Evolutionary conservation across 179 eudicot species (phyloP).

Genomic region (Amaranthus tricolor): DNA sequence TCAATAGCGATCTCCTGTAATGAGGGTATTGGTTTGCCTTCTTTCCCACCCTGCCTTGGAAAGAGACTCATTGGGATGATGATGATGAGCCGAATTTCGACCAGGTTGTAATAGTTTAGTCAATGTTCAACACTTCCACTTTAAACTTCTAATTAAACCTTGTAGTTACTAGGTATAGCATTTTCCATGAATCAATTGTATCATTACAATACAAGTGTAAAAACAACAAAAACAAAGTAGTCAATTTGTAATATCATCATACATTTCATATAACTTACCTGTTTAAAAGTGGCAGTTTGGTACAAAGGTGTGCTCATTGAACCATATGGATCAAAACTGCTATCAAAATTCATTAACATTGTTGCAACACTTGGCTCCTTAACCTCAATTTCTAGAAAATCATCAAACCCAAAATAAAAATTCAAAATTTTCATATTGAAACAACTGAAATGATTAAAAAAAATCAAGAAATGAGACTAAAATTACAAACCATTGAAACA

Average conservation of each 20-base stretch:
- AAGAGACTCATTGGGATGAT: too few species aligned
- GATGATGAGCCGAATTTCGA: too few species aligned
- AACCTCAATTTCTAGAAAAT: slow-evolving; percentile 35
- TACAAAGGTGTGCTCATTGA: slow-evolving; percentile 89
- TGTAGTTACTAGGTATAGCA: background rate
- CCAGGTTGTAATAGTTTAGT: too few species aligned
- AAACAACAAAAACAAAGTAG: too few species aligned
- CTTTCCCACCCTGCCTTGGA: too few species aligned
- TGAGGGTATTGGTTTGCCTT: too few species aligned
- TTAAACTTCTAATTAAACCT: background rate
- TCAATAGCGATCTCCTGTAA: too few species aligned
- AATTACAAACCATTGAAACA: slow-evolving; percentile 43
- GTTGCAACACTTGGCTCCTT: slow-evolving; percentile 77
- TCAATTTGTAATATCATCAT: too few species aligned
- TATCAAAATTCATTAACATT: slow-evolving; percentile 74
- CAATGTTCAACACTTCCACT: too few species aligned
- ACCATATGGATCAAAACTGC: slow-evolving; percentile 78
- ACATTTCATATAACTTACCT: slow-evolving; percentile 37
- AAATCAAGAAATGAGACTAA: background rate
- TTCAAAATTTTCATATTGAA: background rate
- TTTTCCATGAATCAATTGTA: too few species aligned
- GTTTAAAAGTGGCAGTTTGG: slow-evolving; percentile 97
- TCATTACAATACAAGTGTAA: too few species aligned
- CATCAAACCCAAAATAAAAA: background rate
- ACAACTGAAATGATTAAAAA: background rate